Evolutionary conservation across 768 basidiomycete genomes (phyloP).

Genomic region (Pholiota conissans): DNA sequence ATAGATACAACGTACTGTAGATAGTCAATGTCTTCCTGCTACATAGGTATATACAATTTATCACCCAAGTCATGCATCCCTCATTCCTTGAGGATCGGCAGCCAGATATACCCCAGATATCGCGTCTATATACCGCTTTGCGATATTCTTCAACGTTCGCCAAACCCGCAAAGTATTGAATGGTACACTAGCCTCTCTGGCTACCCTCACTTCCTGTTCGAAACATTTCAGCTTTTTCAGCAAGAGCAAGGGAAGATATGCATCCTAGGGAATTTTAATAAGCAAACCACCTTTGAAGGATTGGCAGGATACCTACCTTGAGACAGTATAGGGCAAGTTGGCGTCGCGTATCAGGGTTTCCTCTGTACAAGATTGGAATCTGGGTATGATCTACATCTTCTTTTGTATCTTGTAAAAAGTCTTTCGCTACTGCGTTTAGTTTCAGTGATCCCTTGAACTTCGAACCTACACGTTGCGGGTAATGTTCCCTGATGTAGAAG

Average conservation of each 20-base stretch:
- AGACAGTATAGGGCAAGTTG: conserved; percentile 93
- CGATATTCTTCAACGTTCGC: conserved; percentile 6
- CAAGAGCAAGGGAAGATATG: conserved; percentile 88
- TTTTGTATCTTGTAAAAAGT: conserved; percentile 93
- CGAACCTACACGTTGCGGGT: conserved; percentile 50
- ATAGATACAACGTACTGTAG: neutral
- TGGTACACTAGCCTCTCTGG: conserved; percentile 18
- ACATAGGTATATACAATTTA: too few relatives aligned
- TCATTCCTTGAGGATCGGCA: too few relatives aligned
- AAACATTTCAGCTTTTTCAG: conserved; percentile 96
- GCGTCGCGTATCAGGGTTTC: conserved; percentile 81
- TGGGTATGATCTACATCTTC: conserved; percentile 94
- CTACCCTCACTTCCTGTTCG: conserved; percentile 26
- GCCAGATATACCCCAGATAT: neutral
- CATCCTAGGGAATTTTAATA: too few relatives aligned
- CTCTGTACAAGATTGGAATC: conserved; percentile 92
- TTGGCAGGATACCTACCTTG: conserved; percentile 80
- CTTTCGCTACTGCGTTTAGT: conserved; percentile 88
- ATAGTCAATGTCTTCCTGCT: too few relatives aligned
- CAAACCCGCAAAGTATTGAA: conserved; percentile 19
- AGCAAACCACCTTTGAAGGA: too few relatives aligned
- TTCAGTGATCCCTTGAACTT: conserved; percentile 91
- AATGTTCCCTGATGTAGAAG: conserved; percentile 93
- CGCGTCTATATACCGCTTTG: neutral
- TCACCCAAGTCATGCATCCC: too few relatives aligned